A percentile compares a stretch with the other conserved stretches of the same genome.
Conservation (phyloP, 2,329 filamentous ascomycete genomes). For the Nothopassalora personata region DNA sequence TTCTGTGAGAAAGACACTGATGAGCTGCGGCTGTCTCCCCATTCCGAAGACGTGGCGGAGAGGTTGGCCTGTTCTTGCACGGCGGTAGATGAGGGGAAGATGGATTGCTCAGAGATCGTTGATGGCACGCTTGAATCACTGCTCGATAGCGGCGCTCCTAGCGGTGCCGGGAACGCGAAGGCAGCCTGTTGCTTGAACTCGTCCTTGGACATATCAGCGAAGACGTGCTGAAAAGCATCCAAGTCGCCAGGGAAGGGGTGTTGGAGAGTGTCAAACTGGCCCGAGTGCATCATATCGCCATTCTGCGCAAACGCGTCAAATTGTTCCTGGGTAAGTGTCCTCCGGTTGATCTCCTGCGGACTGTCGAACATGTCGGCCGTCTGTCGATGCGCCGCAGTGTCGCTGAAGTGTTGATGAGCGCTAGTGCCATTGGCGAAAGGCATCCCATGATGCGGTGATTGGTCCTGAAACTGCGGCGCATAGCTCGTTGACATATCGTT, state of each 20-base stretch:
- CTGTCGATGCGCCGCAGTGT: conserved; percentile 8
- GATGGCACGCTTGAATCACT: conserved; percentile 28
- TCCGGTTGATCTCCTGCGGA: conserved; percentile 32
- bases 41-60: conserved; percentile 28
- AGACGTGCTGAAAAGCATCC: conserved; percentile 19
- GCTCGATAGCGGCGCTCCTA: conserved; percentile 24
- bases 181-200: conserved; percentile 21
- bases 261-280: conserved; percentile 14
- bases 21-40: conserved; percentile 31
- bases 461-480: conserved; percentile 10
- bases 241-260: conserved; percentile 16
- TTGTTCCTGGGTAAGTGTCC: conserved; percentile 34
- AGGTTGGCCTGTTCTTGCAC: conserved; percentile 21
- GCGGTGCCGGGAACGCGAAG: conserved; percentile 17
- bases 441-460: conserved; percentile 2
- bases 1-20: conserved; percentile 22
- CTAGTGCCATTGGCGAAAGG: conserved; percentile 5
- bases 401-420: conserved; percentile 9
- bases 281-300: conserved; percentile 12
- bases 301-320: conserved; percentile 33
- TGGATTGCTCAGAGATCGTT: conserved; percentile 23
- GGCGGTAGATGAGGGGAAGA: conserved; percentile 23
- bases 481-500: conserved; percentile 7
- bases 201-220: conserved; percentile 21
- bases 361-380: conserved; percentile 27